Conservation (phyloP, 1,139 yeast species). For the Candida tropicalis region DNA sequence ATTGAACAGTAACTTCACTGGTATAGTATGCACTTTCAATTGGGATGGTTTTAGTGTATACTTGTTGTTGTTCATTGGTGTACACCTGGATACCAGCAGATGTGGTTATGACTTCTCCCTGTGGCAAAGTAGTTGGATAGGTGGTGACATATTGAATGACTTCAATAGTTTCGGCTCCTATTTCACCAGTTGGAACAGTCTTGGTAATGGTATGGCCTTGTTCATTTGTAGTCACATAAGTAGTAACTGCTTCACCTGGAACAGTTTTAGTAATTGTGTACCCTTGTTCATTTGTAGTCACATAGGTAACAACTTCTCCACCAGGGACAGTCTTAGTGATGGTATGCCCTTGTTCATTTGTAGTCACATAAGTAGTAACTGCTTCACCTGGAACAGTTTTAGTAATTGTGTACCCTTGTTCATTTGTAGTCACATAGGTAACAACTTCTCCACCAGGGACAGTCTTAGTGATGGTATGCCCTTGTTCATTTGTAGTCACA, state of each 20-base stretch:
- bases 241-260: too few species aligned
- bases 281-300: not conserved
- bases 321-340: too few species aligned
- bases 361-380: too few species aligned
- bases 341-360: too few species aligned
- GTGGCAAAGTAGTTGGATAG: not conserved
- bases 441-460: too few species aligned
- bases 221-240: not conserved
- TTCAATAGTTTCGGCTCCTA: not conserved
- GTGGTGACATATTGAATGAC: not conserved
- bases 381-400: too few species aligned
- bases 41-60: not conserved
- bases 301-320: too few species aligned
- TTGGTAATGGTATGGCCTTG: not conserved
- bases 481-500: too few species aligned
- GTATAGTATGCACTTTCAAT: not conserved
- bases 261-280: not conserved
- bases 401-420: too few species aligned
- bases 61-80: not conserved
- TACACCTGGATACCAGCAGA: not conserved
- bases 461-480: too few species aligned
- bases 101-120: not conserved
- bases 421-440: too few species aligned
- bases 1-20: not conserved
- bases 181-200: not conserved